phyloP scores from a whole-genome alignment of 192 early-diverging fungal genomes.

The Coemansia sp. region DNA sequence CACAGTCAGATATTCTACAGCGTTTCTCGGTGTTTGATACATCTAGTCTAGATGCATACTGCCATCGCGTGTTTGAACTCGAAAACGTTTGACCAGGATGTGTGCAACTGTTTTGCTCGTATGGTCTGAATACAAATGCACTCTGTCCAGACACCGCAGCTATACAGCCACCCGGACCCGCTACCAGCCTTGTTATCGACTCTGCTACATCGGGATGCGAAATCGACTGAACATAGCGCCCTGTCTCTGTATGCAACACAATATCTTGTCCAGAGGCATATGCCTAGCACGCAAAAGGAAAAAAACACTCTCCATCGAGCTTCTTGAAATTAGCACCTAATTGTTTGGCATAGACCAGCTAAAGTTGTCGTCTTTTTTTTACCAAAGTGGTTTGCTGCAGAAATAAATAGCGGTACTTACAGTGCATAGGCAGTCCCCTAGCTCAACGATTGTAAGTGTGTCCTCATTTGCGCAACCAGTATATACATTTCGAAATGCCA shows the following conservation, averaged over 20 bases:
- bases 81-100: not conserved
- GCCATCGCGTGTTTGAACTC: conserved; percentile 11
- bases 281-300: conserved; percentile 7
- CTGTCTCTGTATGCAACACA: conserved; percentile 25
- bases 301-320: no score
- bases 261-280: conserved; percentile 49
- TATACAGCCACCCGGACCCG: conserved; percentile 15
- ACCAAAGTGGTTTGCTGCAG: not conserved
- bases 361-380: no score
- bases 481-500: conserved; percentile 41
- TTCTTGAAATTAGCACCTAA: no score
- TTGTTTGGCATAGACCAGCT: no score
- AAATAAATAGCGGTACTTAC: conserved; percentile 16
- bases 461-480: conserved; percentile 48
- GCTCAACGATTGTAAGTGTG: conserved; percentile 18
- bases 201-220: conserved; percentile 14
- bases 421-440: conserved; percentile 26
- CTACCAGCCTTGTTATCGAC: conserved; percentile 17
- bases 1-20: conserved; percentile 7
- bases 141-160: conserved; percentile 18
- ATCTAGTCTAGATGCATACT: conserved; percentile 8
- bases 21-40: not conserved
- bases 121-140: conserved; percentile 20
- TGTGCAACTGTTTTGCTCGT: not conserved
- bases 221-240: conserved; percentile 32